Evolutionary conservation across 768 basidiomycete species (phyloP).

Genomic region (Serendipita vermifera): DNA sequence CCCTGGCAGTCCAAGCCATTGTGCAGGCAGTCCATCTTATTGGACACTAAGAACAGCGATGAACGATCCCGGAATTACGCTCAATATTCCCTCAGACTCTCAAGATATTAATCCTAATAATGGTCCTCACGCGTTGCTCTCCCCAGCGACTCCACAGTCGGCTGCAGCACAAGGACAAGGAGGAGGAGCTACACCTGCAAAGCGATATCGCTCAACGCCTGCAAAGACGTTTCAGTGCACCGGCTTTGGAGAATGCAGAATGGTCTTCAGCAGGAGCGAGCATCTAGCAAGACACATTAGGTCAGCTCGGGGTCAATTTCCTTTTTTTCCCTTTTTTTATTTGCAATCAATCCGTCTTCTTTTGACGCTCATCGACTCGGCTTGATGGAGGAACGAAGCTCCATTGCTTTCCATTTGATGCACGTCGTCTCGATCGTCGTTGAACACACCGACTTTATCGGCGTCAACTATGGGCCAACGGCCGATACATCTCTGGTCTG

Average conservation of each 20-base stretch:
- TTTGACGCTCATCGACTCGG: too few species aligned
- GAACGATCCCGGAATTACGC: not conserved
- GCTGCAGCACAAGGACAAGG: not conserved
- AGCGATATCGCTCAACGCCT: conserved; percentile 69
- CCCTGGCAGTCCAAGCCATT: not conserved
- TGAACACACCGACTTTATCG: too few species aligned
- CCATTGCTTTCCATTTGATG: too few species aligned
- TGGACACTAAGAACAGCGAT: not conserved
- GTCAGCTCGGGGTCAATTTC: conserved; percentile 33
- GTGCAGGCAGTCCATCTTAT: not conserved
- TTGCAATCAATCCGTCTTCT: too few species aligned
- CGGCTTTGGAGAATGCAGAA: conserved; percentile 88
- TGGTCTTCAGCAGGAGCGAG: conserved; percentile 93
- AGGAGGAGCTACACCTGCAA: conserved; percentile 19
- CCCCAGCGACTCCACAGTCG: too few species aligned
- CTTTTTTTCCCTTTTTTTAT: not conserved
- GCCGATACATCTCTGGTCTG: too few species aligned
- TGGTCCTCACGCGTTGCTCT: not conserved
- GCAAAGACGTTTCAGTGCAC: conserved; percentile 93
- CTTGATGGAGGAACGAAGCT: too few species aligned
- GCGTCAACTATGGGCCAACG: too few species aligned
- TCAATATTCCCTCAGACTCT: not conserved
- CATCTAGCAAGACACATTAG: conserved; percentile 92
- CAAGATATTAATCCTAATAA: not conserved
- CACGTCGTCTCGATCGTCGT: too few species aligned